Percentiles rank a stretch among this genome's conserved stretches.
These are phyloP conservation scores for Chaetomium sp. DNA, from an alignment of 2,329 filamentous ascomycete genomes.

Conservation along the genomic window DNA sequence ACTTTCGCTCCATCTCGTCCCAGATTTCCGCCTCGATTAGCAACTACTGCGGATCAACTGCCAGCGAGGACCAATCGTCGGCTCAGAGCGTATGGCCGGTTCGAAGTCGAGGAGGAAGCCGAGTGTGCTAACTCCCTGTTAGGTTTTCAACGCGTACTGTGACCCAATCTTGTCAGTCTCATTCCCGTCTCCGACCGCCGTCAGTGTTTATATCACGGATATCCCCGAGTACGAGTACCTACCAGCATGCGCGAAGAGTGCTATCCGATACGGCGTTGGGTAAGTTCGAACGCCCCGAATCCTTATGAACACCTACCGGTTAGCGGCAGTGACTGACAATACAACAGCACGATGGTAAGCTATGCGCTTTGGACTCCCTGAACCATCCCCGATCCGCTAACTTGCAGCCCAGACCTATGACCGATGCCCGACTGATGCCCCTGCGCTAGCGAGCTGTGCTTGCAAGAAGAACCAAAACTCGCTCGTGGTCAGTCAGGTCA, in stretches of 20 bases:
- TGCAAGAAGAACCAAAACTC: conserved; percentile 56
- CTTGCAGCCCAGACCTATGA: conserved; percentile 20
- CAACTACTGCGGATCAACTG: conserved; percentile 49
- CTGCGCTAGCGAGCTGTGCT: conserved; percentile 51
- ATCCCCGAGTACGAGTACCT: conserved; percentile 47
- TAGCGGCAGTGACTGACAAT: conserved; percentile 20
- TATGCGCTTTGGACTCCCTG: not conserved
- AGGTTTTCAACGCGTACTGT: conserved; percentile 52
- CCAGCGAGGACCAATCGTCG: conserved; percentile 52
- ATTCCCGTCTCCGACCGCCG: conserved; percentile 49
- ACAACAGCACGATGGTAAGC: conserved; percentile 41
- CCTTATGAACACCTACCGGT: not conserved
- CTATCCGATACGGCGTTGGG: conserved; percentile 45
- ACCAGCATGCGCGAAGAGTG: conserved; percentile 47
- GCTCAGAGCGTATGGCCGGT: conserved; percentile 42
- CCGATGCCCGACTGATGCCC: conserved; percentile 37
- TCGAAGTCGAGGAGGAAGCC: not conserved
- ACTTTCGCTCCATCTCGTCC: conserved; percentile 44
- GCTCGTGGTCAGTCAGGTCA: conserved; percentile 44
- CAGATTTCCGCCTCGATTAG: conserved; percentile 46
- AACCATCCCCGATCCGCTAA: conserved; percentile 1
- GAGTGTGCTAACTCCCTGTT: conserved; percentile 9
- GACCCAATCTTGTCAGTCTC: conserved; percentile 44
- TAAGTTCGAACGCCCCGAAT: conserved; percentile 34
- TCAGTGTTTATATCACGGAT: conserved; percentile 55